Base-by-base conservation (phyloP, 2,329 filamentous ascomycete species). In the Monilinia fructigena region DNA sequence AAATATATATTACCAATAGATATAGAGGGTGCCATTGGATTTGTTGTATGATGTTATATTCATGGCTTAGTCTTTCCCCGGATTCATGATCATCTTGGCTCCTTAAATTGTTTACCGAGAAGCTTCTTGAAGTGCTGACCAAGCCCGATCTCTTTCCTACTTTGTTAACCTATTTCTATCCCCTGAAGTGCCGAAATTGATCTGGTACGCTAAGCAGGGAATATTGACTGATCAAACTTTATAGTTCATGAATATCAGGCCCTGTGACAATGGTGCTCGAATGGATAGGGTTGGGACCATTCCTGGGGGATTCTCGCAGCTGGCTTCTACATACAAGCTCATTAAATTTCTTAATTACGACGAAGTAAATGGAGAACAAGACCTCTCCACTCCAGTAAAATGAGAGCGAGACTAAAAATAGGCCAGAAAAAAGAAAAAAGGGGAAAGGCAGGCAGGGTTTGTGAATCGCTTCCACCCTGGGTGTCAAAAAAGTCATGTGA, bases 311-410 rank as follows among this genome's bases (percentile, higher is more conserved):
- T 82, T 8, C 72, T 86, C 14, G 82, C 83, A 1, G 80, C 77
- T 20, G 78, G 61, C 11, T 79, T 83, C 54, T 86, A 84, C 75
- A 78, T 86, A 84, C 75, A 78, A 77, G 64, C 69, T 82, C 12
- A 76, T 86, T 68, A 83, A 83, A 74, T 73, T 76, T 55, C 76
- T 85, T 35, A 78, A 85, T 65, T 86, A 85, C 74, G 75, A 81
- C 69, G 80, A 42, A 83, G 83, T 68, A 14, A 72, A 72, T 26
- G 69, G 69, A 26, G 68, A 82, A 8, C 69, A 72, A 65, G 71
- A 72, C 45, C 59, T 58, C 1, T 55, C 60, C 11, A 45, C 40
- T 14, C 26, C 55, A 52, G 55, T 50, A 4, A 31, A 35, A 18
- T 42, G 26, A n/a, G 7, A 26, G 23, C 64, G 47, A 23, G 56